Conservation (phyloP, 768 basidiomycete genomes). For the Trametes cingulata region DNA sequence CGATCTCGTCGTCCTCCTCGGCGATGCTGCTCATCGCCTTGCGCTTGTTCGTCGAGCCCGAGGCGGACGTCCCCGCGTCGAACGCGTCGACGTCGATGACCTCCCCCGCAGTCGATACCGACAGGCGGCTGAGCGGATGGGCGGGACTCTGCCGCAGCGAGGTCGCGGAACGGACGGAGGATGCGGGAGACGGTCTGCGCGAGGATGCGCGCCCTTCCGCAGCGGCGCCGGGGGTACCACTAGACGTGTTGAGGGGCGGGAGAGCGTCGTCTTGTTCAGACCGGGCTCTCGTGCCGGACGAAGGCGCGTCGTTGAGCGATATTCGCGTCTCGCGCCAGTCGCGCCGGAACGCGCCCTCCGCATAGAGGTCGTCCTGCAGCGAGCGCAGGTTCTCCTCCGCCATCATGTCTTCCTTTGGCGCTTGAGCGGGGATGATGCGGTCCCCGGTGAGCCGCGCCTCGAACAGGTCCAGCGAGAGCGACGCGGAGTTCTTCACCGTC, state of each 20-base stretch:
- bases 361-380: slow-evolving; percentile 65
- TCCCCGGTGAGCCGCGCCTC: slow-evolving; percentile 67
- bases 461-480: slow-evolving; percentile 73
- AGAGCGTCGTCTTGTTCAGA: slow-evolving; percentile 32
- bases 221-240: slow-evolving; percentile 11
- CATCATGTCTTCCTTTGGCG: slow-evolving; percentile 31
- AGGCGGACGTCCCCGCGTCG: slow-evolving; percentile 37
- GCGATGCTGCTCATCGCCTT: slow-evolving; percentile 40
- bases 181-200: slow-evolving; percentile 48
- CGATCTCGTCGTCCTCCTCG: slow-evolving; percentile 33
- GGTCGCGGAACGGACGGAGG: slow-evolving; percentile 46
- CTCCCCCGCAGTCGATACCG: slow-evolving; percentile 30
- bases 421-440: slow-evolving; percentile 41
- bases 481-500: slow-evolving; percentile 62
- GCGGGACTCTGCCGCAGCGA: slow-evolving; percentile 51
- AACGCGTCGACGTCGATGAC: slow-evolving; percentile 46
- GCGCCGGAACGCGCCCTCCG: slow-evolving; percentile 66
- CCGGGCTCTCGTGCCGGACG: slow-evolving; percentile 19
- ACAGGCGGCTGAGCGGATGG: slow-evolving; percentile 35
- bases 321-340: slow-evolving; percentile 79
- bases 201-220: slow-evolving; percentile 34
- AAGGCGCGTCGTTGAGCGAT: slow-evolving; percentile 36
- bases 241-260: slow-evolving; percentile 31
- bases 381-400: slow-evolving; percentile 38
- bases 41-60: slow-evolving; percentile 45